Evolutionary conservation across 371 early-diverging fungal genomes (phyloP).

Genomic region (Mucor ambiguus): DNA sequence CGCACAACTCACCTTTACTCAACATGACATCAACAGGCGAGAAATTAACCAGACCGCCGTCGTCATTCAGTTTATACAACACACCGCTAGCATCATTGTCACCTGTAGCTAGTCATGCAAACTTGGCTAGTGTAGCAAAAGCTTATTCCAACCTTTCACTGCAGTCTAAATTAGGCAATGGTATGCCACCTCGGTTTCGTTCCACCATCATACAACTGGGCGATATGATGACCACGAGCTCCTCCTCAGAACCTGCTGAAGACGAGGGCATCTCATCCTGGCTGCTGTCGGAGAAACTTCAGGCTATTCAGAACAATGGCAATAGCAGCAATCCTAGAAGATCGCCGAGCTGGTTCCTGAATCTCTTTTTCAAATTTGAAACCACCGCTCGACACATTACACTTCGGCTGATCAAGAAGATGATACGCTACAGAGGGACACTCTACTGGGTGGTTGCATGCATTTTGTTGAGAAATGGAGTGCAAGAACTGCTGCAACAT

Average conservation of each 20-base stretch:
- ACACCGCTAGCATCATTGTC: slow-evolving; percentile 33
- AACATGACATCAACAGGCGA: slow-evolving; percentile 9
- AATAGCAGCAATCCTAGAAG: background rate
- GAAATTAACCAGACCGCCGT: slow-evolving; percentile 13
- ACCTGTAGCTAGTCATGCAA: slow-evolving; percentile 35
- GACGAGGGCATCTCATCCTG: slow-evolving; percentile 10
- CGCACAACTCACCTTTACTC: slow-evolving; percentile 5
- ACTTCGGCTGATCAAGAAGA: slow-evolving; percentile 17
- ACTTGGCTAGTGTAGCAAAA: slow-evolving; percentile 26
- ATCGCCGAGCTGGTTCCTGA: slow-evolving; percentile 3
- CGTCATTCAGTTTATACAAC: slow-evolving; percentile 26
- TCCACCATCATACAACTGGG: slow-evolving; percentile 21
- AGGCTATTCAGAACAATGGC: slow-evolving; percentile 14
- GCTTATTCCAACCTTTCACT: slow-evolving; percentile 19
- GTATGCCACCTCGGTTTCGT: slow-evolving; percentile 26
- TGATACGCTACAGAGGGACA: slow-evolving; percentile 29
- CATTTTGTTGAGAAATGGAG: slow-evolving; percentile 35
- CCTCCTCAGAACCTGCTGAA: slow-evolving; percentile 1
- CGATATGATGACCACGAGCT: slow-evolving; percentile 11
- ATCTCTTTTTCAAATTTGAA: slow-evolving; percentile 9
- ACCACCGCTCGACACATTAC: background rate
- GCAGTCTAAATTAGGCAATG: slow-evolving; percentile 21
- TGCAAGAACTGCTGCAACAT: slow-evolving; percentile 33
- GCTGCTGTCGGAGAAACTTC: slow-evolving; percentile 22
- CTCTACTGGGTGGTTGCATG: slow-evolving; percentile 42